Evolutionary conservation across 345 rosid genomes (phyloP), one percentile per base, ranked within the genome.

Genomic region (Schrenkiella parvula): DNA sequence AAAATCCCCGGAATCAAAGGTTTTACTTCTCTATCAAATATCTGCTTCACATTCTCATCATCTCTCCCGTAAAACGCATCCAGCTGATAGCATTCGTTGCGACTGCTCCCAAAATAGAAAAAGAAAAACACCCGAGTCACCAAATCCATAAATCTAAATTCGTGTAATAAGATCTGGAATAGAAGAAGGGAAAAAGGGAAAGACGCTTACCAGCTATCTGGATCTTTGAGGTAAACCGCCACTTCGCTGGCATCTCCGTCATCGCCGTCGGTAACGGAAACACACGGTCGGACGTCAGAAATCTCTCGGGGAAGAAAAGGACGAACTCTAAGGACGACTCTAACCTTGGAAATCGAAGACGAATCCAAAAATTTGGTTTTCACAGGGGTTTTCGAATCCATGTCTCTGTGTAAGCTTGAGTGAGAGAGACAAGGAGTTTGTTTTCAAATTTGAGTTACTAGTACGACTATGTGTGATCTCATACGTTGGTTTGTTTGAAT

Each of bases 61-160:
- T 84, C 86, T 68, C 79, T 86, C 14, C 77, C 92, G 66, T 83
- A 91, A 80, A 91, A 87, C 18, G 92, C 87, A 72, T 95, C 99
- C 78, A 95, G 69, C 64, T 82, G 82, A 77, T 86, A 95, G 63
- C 85, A 56, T 80, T 91, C 98, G 37, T 66, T 89, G 34, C 96
- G 91, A 66, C 99, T 95, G 72, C 12, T 64, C 41, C 71, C 25
- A 23, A 43, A 6, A n/a, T n/a, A n/a, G n/a, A n/a, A 11, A 44
- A 17, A 11, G 22, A 22, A 0, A 43, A 48, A 8, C 8, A 77
- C 52, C 52, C 23, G 35, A 25, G 17, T 74, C 79, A 50, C 67
- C 56, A 32, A 46, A 58, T 5, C 54, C 1, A 1, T 18, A 9
- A 9, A 17, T 41, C 59, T 0, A 52, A 44, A 9, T 53, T 23